Percentiles rank a stretch among this genome's conserved stretches.
These are phyloP conservation scores for Apiospora arundinis DNA, from an alignment of 2,329 filamentous ascomycete species.

Conservation along the genomic window DNA sequence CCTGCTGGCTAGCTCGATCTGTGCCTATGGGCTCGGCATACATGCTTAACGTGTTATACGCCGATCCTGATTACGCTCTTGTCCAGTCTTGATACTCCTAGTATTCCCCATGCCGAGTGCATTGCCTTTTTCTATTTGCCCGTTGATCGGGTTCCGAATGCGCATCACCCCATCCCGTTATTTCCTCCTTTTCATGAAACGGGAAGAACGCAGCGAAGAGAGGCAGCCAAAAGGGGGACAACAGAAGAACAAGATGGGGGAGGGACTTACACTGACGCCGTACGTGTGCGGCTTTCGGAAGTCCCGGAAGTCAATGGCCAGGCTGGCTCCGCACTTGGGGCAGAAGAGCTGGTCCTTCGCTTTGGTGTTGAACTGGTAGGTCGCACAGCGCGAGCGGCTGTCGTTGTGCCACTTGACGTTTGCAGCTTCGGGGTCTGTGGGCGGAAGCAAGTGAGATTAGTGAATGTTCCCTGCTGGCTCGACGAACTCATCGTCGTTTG, in stretches of 20 bases:
- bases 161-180: too few species aligned
- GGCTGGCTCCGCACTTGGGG: conserved; percentile 51
- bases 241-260: not conserved
- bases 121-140: too few species aligned
- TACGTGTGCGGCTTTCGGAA: conserved; percentile 39
- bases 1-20: not conserved
- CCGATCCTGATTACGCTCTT: not conserved
- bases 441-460: not conserved
- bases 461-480: not conserved
- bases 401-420: conserved; percentile 51
- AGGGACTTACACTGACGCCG: conserved; percentile 50
- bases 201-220: too few species aligned
- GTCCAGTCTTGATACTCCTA: not conserved
- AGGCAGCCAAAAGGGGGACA: too few species aligned
- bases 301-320: conserved; percentile 53
- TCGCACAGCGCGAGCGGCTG: conserved; percentile 42
- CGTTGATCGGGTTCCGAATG: too few species aligned
- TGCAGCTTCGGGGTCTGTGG: conserved; percentile 45
- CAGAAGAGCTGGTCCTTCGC: conserved; percentile 57
- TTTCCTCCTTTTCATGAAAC: too few species aligned
- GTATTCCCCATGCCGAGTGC: not conserved
- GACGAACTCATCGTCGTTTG: not conserved
- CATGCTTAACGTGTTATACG: not conserved
- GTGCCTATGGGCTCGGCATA: not conserved
- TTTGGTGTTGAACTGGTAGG: conserved; percentile 55